Percentiles rank a stretch among this genome's conserved stretches.
phyloP scores from a whole-genome alignment of 177 flowering plant species.

The Telopea speciosissima region DNA sequence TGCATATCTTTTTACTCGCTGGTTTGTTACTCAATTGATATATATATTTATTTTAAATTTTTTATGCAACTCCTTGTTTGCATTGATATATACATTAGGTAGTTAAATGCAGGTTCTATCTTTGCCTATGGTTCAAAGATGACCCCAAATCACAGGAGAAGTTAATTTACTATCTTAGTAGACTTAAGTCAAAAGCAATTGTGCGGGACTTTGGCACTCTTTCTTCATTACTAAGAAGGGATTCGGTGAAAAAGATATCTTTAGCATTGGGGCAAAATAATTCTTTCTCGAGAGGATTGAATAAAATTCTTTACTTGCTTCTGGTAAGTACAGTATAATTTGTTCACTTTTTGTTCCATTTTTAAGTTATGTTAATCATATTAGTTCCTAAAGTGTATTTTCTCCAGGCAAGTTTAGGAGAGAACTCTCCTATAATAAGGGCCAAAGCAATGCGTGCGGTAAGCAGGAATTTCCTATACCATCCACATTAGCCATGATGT shows the following conservation, averaged over 20 bases:
- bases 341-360: neutral
- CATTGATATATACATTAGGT: slow-evolving; percentile 4
- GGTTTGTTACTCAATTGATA: slow-evolving; percentile 40
- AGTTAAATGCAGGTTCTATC: slow-evolving; percentile 71
- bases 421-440: slow-evolving; percentile 81
- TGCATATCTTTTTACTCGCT: slow-evolving; percentile 67
- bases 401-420: slow-evolving; percentile 81
- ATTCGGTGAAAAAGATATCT: slow-evolving; percentile 66
- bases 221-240: slow-evolving; percentile 55
- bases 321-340: slow-evolving; percentile 46
- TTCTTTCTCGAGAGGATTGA: slow-evolving; percentile 94
- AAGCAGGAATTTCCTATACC: slow-evolving; percentile 18
- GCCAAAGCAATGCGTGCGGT: slow-evolving; percentile 95
- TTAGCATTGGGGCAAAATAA: slow-evolving; percentile 72
- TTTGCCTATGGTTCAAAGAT: slow-evolving; percentile 94
- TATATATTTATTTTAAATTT: slow-evolving; percentile 5
- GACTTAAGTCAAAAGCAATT: slow-evolving; percentile 61
- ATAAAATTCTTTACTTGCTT: slow-evolving; percentile 83
- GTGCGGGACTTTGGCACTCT: slow-evolving; percentile 52
- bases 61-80: neutral
- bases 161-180: slow-evolving; percentile 53
- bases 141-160: slow-evolving; percentile 65
- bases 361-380: neutral
- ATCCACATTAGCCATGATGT: slow-evolving; percentile 2
- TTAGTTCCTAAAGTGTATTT: slow-evolving; percentile 9